Base-by-base conservation (phyloP, 768 basidiomycete species). In the Guyanaporus albipodus region DNA sequence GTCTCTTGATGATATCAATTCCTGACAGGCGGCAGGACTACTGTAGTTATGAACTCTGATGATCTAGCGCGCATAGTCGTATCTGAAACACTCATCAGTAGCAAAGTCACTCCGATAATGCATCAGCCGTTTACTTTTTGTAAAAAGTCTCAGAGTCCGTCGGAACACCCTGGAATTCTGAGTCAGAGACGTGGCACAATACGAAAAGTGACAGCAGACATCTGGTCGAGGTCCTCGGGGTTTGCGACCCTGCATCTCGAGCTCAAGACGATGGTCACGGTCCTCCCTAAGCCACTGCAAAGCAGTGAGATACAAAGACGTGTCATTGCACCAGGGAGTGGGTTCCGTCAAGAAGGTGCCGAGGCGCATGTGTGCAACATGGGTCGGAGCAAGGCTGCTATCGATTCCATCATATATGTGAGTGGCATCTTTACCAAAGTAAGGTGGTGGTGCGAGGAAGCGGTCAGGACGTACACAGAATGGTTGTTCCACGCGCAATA, bases 361-460 rank as follows among this genome's bases (percentile, higher is more conserved):
- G 38, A 92, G 75, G 21, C 87, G 82, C 83, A 99, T 87, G 62
- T 98, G 96, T 5, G 83, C 82, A 49, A 98, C 73, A 59, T 95
- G 91, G 1, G 94, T 97, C 4, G 96, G 95, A 71, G 95, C 97
- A n/a, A 76, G 67, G 58, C 48, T 23, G 6, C 24, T 31, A 3
- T 80, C 78, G 24, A 98, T 68, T 10, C 94, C 95, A 63, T 98
- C 95, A 54, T 93, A 96, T 58, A 99, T 96, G 66, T 99, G 96
- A 1, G 94, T 97, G 10, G 94, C 92, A 69, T 96, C 91, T 93
- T 57, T 17, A 29, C 19, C 18, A 4, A 22, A 17, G 23, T 56
- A 38, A 58, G 52, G 44, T 9, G 46, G 21, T 22, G 31, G 19
- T 27, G 41, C 21, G 31, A 33, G n/a, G 31, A 31, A 38, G 19